phyloP scores from a whole-genome alignment of 2,329 filamentous ascomycete species.

The Diplodia seriata region DNA sequence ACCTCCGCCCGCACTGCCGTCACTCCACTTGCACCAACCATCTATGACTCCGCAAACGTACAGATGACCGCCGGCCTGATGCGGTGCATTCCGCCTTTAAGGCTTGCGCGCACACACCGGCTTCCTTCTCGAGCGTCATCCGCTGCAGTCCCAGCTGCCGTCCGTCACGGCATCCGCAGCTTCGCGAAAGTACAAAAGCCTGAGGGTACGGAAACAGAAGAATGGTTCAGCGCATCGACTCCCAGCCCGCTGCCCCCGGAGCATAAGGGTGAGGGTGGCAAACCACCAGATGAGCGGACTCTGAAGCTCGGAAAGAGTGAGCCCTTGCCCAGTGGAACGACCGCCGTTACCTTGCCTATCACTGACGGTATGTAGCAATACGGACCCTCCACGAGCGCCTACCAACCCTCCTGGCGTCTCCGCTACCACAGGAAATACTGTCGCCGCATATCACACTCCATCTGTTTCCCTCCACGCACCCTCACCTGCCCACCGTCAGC shows the following conservation, averaged over 20 bases:
- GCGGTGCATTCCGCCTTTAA: slow-evolving; percentile 52
- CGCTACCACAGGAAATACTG: slow-evolving; percentile 67
- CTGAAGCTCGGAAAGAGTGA: slow-evolving; percentile 68
- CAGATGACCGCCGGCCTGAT: slow-evolving; percentile 55
- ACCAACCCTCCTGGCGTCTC: slow-evolving; percentile 65
- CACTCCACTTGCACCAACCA: slow-evolving; percentile 9
- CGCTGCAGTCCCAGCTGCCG: slow-evolving; percentile 32
- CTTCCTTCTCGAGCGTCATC: slow-evolving; percentile 34
- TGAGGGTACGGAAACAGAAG: slow-evolving; percentile 45
- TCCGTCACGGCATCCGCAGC: slow-evolving; percentile 31
- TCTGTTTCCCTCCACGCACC: slow-evolving; percentile 76
- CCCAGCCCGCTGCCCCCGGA: slow-evolving; percentile 40
- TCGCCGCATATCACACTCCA: slow-evolving; percentile 68
- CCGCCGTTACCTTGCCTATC: neutral
- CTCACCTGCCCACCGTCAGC: slow-evolving; percentile 88
- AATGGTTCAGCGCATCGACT: slow-evolving; percentile 54
- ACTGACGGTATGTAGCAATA: slow-evolving; percentile 56
- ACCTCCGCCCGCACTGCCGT: slow-evolving; percentile 9
- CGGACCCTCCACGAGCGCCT: slow-evolving; percentile 67
- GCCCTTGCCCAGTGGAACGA: slow-evolving; percentile 34
- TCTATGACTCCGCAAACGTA: slow-evolving; percentile 34
- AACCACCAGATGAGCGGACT: slow-evolving; percentile 64
- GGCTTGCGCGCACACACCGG: slow-evolving; percentile 36
- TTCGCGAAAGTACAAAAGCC: slow-evolving; percentile 44
- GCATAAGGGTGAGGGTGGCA: slow-evolving; percentile 48